Evolutionary conservation across 176 grass and related monocot genomes (phyloP), one percentile per base, ranked within the genome.

Genomic region (Oryza longistaminata): DNA sequence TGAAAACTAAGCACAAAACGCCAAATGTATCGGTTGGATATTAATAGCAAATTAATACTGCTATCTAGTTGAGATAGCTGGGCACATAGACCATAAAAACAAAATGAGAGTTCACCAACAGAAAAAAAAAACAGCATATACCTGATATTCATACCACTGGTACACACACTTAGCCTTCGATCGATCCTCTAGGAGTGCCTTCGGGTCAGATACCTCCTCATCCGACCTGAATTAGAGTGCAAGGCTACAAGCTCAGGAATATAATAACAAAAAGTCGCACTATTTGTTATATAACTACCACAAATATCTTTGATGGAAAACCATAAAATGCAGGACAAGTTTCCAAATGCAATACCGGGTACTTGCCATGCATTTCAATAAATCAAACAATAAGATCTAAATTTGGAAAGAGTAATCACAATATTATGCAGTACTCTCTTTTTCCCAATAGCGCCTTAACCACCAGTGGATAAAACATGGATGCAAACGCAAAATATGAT

Each of bases 101-200:
- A 0, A 81, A 67, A 22, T 78, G 67, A 64, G 31, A 35, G 52
- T 39, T 62, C 48, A 52, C 34, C 16, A 68, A 60, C 35, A 75
- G 17, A 86, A 78, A 43, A 43, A 43, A 53, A 22, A 87, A 64
- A n/a, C 29, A 66, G 11, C 81, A 81, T 48, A 84, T 82, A 93
- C 94, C 94, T 85, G 78, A 84, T 97, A 97, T 4, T 73, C 85
- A 61, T 90, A 91, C 85, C 88, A 91, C 62, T 87, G 91, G 22
- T 65, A 81, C 73, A 97, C 94, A 79, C 94, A 97, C 84, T 97
- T 97, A 37, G 79, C 84, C 85, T 94, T 93, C 49, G 89, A 85
- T 1, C 67, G 82, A 27, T 90, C 91, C 82, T 97, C 94, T 26
- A 97, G 75, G 70, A 92, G 81, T 12, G 73, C 84, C 94, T 97